These are phyloP conservation scores for Fusarium solani-melongenae DNA, from an alignment of 2,329 filamentous ascomycete genomes.

Conservation along the genomic window DNA sequence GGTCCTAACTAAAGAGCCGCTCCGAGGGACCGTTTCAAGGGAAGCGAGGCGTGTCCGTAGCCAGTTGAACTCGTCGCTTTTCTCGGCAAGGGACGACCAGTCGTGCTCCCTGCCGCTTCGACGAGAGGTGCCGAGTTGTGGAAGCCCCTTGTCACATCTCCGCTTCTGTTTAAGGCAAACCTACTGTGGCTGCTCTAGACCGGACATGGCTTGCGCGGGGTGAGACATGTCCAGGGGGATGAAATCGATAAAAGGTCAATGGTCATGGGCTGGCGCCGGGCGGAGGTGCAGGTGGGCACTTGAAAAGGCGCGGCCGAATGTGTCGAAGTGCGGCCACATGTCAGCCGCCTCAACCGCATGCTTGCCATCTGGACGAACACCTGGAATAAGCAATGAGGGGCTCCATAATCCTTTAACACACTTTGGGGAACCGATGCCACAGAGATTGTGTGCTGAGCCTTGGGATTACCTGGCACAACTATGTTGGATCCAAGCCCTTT, in stretches of 20 bases:
- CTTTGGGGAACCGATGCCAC: background rate
- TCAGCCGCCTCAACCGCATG: background rate
- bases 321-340: background rate
- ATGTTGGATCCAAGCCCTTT: background rate
- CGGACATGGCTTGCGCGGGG: background rate
- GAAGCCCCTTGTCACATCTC: background rate
- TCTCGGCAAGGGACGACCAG: background rate
- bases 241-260: background rate
- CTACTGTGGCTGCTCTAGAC: background rate
- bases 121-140: background rate
- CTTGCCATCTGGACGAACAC: background rate
- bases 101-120: background rate
- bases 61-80: background rate
- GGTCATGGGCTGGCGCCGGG: background rate
- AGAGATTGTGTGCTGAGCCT: background rate
- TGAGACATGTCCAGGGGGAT: background rate
- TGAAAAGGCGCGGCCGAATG: background rate
- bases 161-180: background rate
- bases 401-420: background rate
- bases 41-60: background rate
- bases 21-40: background rate
- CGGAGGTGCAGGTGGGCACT: background rate
- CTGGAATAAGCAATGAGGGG: background rate
- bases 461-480: background rate
- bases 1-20: background rate